A percentile compares a stretch with the other conserved stretches of the same genome.
Conservation (phyloP, 192 early-diverging fungal genomes). For the Dissophora globulifera region DNA sequence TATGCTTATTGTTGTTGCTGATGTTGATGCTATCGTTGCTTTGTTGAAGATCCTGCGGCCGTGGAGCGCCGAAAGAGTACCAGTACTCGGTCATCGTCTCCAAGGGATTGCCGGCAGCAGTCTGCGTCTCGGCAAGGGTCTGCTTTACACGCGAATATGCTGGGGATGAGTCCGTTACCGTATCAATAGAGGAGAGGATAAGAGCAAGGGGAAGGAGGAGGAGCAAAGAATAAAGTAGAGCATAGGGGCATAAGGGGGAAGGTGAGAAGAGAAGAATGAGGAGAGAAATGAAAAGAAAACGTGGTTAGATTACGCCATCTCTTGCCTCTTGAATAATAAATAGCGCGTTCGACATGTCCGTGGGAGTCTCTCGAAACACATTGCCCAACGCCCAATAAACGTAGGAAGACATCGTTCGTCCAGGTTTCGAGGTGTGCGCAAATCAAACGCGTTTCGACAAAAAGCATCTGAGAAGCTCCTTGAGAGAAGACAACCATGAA, state of each 20-base stretch:
- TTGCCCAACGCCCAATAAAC: no score
- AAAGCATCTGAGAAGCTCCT: no score
- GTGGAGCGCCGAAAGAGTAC: conserved; percentile 16
- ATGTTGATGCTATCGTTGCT: background rate
- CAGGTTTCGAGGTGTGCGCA: no score
- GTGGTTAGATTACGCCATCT: background rate
- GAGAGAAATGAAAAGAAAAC: background rate
- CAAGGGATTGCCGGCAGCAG: conserved; percentile 3
- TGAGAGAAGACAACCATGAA: no score
- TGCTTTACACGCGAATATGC: conserved; percentile 41
- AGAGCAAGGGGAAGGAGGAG: background rate
- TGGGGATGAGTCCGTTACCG: conserved; percentile 1
- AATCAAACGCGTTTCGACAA: no score
- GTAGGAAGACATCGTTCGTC: no score
- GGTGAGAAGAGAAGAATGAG: background rate
- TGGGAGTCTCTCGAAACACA: no score
- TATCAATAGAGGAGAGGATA: no score
- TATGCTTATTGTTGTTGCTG: background rate
- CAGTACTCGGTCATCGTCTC: conserved; percentile 38
- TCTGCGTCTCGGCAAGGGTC: conserved; percentile 21
- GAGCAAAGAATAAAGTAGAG: background rate
- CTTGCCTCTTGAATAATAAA: no score
- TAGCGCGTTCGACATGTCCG: no score
- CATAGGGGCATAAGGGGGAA: no score
- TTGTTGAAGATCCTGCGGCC: conserved; percentile 24